Percentiles rank a stretch among this genome's conserved stretches.
Conservation (phyloP, 371 early-diverging fungal species). For the Dichotomocladium elegans region DNA sequence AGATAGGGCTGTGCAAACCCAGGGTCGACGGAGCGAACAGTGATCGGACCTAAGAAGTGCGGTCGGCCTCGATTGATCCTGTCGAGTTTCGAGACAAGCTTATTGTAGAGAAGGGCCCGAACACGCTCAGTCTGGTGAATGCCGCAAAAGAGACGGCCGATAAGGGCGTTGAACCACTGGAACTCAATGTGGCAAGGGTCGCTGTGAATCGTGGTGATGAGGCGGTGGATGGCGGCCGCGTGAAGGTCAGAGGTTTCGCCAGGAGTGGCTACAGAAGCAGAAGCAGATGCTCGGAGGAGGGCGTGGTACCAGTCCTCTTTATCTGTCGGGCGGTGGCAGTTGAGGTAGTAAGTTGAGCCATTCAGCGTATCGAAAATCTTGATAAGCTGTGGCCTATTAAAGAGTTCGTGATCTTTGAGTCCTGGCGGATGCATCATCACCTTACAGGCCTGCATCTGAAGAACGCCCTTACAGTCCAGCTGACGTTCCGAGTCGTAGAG, state of each 20-base stretch:
- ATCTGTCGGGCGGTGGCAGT: constrained; percentile 57
- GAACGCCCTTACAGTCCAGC: constrained; percentile 74
- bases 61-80: constrained; percentile 67
- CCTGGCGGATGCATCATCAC: constrained; percentile 62
- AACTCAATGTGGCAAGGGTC: constrained; percentile 62
- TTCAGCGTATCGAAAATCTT: constrained; percentile 22
- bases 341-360: constrained; percentile 40
- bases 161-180: constrained; percentile 89
- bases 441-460: constrained; percentile 59
- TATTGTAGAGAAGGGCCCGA: constrained; percentile 57
- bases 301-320: constrained; percentile 94
- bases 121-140: constrained; percentile 64
- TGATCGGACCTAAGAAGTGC: constrained; percentile 77
- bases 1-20: constrained; percentile 80
- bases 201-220: constrained; percentile 54
- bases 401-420: constrained; percentile 57
- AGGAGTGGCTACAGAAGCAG: too few species aligned
- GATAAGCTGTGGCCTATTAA: constrained; percentile 51
- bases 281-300: too few species aligned
- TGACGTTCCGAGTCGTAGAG: constrained; percentile 82
- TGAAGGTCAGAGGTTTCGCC: too few species aligned
- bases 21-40: constrained; percentile 71
- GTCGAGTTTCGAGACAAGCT: constrained; percentile 60
- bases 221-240: constrained; percentile 52
- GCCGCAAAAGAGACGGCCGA: constrained; percentile 75